A percentile compares a stretch with the other conserved stretches of the same genome.
These are phyloP conservation scores for Metschnikowia lochheadii DNA, from an alignment of 805 yeast genomes.

Conservation along the genomic window DNA sequence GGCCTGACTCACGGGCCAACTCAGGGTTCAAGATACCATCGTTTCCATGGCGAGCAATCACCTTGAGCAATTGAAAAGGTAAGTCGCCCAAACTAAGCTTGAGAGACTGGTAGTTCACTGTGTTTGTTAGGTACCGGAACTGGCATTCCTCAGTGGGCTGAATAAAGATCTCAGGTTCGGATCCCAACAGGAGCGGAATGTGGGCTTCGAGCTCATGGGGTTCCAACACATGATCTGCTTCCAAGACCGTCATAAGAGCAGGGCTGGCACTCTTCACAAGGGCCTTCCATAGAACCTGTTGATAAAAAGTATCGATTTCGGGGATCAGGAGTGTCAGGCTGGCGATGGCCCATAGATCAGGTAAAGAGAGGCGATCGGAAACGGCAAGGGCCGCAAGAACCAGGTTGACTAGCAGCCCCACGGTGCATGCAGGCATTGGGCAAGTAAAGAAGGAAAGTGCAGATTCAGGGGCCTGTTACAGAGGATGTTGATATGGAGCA, in stretches of 20 bases:
- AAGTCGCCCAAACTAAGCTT: constrained; percentile 52
- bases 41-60: constrained; percentile 54
- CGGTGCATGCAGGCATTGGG: constrained; percentile 16
- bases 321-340: constrained; percentile 1
- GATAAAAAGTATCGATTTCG: constrained; percentile 32
- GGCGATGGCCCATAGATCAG: constrained; percentile 11
- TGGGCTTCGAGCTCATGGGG: not conserved
- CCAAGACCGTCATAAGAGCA: constrained; percentile 13
- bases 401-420: constrained; percentile 14
- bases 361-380: constrained; percentile 13
- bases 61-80: constrained; percentile 52
- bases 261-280: constrained; percentile 22
- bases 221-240: not conserved
- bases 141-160: constrained; percentile 51
- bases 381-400: constrained; percentile 16
- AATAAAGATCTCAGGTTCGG: constrained; percentile 18
- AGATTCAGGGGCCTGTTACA: not conserved
- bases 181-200: constrained; percentile 5
- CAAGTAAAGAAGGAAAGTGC: not conserved
- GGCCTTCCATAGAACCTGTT: constrained; percentile 40
- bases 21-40: constrained; percentile 59
- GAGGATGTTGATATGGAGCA: not conserved
- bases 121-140: constrained; percentile 56
- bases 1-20: constrained; percentile 53
- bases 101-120: constrained; percentile 39